phyloP scores from a whole-genome alignment of 2,329 filamentous ascomycete species.

The Dothidotthia symphoricarpi region DNA sequence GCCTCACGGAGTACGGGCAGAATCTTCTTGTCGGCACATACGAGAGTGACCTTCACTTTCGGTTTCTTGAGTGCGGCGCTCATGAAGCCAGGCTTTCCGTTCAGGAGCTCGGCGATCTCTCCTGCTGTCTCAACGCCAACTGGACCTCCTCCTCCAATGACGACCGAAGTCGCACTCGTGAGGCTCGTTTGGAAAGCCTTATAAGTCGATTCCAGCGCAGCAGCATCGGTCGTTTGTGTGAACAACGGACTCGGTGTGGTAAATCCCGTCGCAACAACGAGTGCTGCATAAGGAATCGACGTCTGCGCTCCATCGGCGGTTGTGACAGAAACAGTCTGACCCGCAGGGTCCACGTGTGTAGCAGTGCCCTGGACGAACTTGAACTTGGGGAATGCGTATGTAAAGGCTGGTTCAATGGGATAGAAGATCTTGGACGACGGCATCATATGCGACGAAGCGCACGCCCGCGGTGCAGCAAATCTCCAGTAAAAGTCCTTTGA shows the following conservation, averaged over 20 bases:
- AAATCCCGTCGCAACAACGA: slow-evolving; percentile 58
- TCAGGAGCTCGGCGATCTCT: slow-evolving; percentile 48
- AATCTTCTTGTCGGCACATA: slow-evolving; percentile 47
- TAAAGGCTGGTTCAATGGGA: slow-evolving; percentile 53
- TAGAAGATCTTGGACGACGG: slow-evolving; percentile 51
- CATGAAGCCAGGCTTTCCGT: slow-evolving; percentile 40
- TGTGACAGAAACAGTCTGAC: slow-evolving; percentile 45
- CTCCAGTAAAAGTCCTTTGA: slow-evolving; percentile 56
- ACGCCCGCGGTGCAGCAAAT: slow-evolving; percentile 54
- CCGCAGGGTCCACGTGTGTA: slow-evolving; percentile 48
- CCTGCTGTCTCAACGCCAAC: slow-evolving; percentile 53
- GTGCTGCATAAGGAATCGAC: slow-evolving; percentile 50
- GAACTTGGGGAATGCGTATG: slow-evolving; percentile 51
- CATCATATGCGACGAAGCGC: slow-evolving; percentile 53
- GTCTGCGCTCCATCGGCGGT: slow-evolving; percentile 35
- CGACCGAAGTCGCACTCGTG: slow-evolving; percentile 44
- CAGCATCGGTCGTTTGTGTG: slow-evolving; percentile 41
- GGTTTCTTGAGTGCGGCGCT: slow-evolving; percentile 40
- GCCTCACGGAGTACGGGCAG: slow-evolving; percentile 46
- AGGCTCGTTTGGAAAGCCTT: slow-evolving; percentile 40
- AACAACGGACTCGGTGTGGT: slow-evolving; percentile 49
- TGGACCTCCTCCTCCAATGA: slow-evolving; percentile 52
- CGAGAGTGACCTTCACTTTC: slow-evolving; percentile 47
- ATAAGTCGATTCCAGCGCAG: slow-evolving; percentile 32
- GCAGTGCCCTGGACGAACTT: slow-evolving; percentile 54